Evolutionary conservation across 176 grass and related monocot species (phyloP).

Genomic region (Zoysia pacifica): DNA sequence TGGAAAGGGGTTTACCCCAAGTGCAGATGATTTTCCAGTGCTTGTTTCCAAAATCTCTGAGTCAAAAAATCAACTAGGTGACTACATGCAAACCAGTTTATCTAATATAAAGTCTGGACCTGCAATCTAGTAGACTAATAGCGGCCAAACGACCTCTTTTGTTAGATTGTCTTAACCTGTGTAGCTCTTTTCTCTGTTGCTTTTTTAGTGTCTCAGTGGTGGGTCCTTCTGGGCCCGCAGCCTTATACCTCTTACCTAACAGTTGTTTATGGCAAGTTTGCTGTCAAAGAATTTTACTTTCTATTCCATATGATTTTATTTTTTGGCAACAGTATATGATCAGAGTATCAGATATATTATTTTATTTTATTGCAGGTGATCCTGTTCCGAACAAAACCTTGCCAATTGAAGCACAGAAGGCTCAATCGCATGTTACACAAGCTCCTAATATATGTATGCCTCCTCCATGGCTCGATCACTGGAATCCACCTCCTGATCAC

Average conservation of each 20-base stretch:
- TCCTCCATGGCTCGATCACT: conserved; percentile 50
- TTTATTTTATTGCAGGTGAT: conserved; percentile 33
- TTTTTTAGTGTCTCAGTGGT: too few species aligned
- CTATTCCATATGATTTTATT: not conserved
- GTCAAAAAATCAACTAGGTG: conserved; percentile 44
- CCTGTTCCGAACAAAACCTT: conserved; percentile 38
- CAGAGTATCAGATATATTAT: not conserved
- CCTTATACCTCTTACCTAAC: not conserved
- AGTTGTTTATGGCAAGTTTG: not conserved
- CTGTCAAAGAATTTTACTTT: not conserved
- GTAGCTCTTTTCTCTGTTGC: too few species aligned
- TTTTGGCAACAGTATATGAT: conserved; percentile 16
- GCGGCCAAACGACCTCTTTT: too few species aligned
- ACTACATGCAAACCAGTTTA: not conserved
- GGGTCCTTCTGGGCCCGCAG: too few species aligned
- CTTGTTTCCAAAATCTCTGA: conserved; percentile 66
- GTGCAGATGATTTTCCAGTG: conserved; percentile 67
- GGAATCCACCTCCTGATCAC: conserved; percentile 53
- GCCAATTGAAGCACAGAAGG: conserved; percentile 32
- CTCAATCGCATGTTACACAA: conserved; percentile 33
- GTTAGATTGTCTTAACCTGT: too few species aligned
- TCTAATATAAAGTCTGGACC: conserved; percentile 18
- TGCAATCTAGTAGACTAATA: too few species aligned
- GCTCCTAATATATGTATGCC: conserved; percentile 30
- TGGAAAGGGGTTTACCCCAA: conserved; percentile 59